These are phyloP conservation scores for Iris macrosiphon DNA, from an alignment of 106 monocot genomes.

Conservation along the genomic window DNA sequence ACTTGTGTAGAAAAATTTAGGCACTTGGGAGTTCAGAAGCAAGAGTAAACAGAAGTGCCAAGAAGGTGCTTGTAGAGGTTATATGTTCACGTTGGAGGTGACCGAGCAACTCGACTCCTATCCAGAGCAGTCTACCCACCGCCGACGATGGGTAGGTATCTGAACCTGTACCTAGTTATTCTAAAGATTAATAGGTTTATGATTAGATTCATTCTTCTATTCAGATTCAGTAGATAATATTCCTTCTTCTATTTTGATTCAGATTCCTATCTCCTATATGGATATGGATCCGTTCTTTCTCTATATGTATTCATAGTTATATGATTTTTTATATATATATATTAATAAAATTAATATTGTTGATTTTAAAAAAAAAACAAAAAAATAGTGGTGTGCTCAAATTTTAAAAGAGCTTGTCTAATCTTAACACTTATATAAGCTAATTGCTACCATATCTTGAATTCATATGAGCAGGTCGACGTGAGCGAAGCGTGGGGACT, in stretches of 20 bases:
- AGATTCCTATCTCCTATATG: no score
- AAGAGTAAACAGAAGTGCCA: conserved; percentile 46
- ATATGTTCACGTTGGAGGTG: conserved; percentile 47
- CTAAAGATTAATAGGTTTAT: no score
- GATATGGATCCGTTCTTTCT: no score
- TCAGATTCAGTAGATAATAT: no score
- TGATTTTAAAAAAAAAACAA: background rate
- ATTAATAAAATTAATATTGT: no score
- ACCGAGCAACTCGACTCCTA: conserved; percentile 46
- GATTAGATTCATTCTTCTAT: no score
- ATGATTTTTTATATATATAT: no score
- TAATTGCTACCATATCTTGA: no score
- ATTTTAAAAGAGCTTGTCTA: background rate
- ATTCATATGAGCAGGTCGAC: background rate
- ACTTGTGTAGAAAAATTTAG: conserved; percentile 25
- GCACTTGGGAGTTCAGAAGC: conserved; percentile 59
- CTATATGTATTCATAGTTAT: no score
- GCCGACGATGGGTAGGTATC: conserved; percentile 41
- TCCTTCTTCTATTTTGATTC: no score
- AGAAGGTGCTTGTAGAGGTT: conserved; percentile 37
- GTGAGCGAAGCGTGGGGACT: background rate
- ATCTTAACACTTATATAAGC: background rate
- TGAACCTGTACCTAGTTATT: no score
- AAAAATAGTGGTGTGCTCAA: background rate
- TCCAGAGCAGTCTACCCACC: conserved; percentile 47